Percentiles rank a stretch among this genome's conserved stretches.
These are phyloP conservation scores for Podaxis sp. DNA, from an alignment of 768 basidiomycete genomes.

Conservation along the genomic window DNA sequence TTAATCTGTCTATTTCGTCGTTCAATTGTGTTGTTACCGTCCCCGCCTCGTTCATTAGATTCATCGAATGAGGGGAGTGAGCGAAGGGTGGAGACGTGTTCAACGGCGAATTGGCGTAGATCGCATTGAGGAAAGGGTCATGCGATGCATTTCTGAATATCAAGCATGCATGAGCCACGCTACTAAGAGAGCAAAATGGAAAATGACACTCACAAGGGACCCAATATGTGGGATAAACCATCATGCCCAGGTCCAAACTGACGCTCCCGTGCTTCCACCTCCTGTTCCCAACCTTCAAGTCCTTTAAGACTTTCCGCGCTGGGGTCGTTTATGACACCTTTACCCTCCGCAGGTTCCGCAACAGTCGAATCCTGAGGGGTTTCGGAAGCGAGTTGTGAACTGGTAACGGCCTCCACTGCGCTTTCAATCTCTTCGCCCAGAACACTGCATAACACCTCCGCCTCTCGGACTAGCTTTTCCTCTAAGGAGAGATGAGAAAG, in stretches of 20 bases:
- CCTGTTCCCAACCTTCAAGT: constrained; percentile 1
- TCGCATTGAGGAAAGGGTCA: constrained; percentile 18
- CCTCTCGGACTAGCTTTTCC: constrained; percentile 19
- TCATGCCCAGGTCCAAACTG: background rate
- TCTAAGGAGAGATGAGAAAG: constrained; percentile 22
- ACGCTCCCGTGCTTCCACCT: constrained; percentile 8
- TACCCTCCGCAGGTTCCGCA: background rate
- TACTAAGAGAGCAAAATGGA: background rate
- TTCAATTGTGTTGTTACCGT: constrained; percentile 7
- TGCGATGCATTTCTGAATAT: constrained; percentile 13
- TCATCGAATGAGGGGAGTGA: constrained; percentile 13
- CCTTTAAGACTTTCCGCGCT: background rate
- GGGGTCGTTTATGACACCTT: background rate
- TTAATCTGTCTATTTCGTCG: constrained; percentile 1
- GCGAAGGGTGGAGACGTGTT: constrained; percentile 27
- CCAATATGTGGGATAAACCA: background rate
- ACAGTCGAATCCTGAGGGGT: background rate
- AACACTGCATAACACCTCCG: constrained; percentile 30
- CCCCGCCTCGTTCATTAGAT: constrained; percentile 20
- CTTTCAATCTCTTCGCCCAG: constrained; percentile 33
- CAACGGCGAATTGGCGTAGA: constrained; percentile 25
- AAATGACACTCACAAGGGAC: background rate
- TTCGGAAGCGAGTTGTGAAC: background rate
- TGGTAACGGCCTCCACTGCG: constrained; percentile 18
- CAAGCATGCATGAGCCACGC: background rate